phyloP scores from a whole-genome alignment of 768 basidiomycete genomes.

The Roridomyces roridus region DNA sequence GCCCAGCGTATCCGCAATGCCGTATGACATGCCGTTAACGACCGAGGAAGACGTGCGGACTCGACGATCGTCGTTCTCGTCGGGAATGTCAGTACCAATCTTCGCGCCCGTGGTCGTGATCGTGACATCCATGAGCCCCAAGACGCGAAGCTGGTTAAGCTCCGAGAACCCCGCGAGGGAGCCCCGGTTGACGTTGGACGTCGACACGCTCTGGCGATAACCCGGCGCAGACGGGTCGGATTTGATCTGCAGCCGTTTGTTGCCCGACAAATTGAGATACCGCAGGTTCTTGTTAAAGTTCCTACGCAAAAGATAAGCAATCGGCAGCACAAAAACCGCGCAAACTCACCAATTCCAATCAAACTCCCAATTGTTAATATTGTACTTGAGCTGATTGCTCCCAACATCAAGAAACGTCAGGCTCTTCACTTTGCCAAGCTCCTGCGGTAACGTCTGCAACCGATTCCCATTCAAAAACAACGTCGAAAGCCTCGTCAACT shows the following conservation, averaged over 20 bases:
- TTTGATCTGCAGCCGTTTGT: slow-evolving; percentile 96
- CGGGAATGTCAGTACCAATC: slow-evolving; percentile 66
- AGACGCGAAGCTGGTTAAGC: slow-evolving; percentile 83
- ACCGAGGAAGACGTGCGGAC: slow-evolving; percentile 91
- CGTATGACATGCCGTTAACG: slow-evolving; percentile 92
- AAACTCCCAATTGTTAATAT: slow-evolving; percentile 97
- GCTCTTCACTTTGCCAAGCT: slow-evolving; percentile 81
- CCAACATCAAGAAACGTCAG: slow-evolving; percentile 90
- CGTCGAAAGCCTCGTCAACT: slow-evolving; percentile 68
- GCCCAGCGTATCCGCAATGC: slow-evolving; percentile 93
- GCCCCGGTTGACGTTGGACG: slow-evolving; percentile 30
- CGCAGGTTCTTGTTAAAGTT: slow-evolving; percentile 94
- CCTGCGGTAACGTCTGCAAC: slow-evolving; percentile 90
- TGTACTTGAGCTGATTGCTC: slow-evolving; percentile 93
- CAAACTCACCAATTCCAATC: slow-evolving; percentile 95
- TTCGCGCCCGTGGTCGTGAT: slow-evolving; percentile 69
- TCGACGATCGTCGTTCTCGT: slow-evolving; percentile 87
- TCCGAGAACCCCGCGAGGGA: slow-evolving; percentile 84
- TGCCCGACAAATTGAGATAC: slow-evolving; percentile 97
- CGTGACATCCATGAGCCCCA: slow-evolving; percentile 98
- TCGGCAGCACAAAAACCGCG: neutral
- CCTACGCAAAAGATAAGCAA: slow-evolving; percentile 52
- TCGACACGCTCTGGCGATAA: slow-evolving; percentile 36
- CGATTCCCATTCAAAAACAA: slow-evolving; percentile 95
- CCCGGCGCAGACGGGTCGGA: slow-evolving; percentile 55